Conservation (phyloP, 176 grass and related monocot genomes). For the Ananas comosus region DNA sequence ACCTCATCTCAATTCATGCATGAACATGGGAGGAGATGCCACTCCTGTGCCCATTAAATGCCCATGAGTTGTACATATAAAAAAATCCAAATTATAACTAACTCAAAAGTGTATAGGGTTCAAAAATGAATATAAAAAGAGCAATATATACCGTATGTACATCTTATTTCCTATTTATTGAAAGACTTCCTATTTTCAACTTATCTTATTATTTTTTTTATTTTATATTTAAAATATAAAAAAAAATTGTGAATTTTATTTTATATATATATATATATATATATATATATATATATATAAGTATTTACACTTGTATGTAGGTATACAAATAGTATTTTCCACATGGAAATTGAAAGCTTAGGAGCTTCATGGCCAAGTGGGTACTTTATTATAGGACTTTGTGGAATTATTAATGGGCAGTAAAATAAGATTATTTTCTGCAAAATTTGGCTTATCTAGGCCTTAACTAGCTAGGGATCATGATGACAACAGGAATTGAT, state of each 20-base stretch:
- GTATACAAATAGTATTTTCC: too few species aligned
- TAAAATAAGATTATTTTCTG: neutral
- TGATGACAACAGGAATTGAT: neutral
- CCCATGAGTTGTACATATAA: neutral
- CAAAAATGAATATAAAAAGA: too few species aligned
- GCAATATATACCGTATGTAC: too few species aligned
- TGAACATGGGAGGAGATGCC: neutral
- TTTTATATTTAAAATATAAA: too few species aligned
- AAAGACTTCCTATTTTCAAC: too few species aligned
- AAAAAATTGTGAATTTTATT: too few species aligned
- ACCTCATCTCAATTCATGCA: neutral
- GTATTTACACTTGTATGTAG: too few species aligned
- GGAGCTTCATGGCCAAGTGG: constrained; percentile 2
- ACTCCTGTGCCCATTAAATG: constrained; percentile 1
- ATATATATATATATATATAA: too few species aligned
- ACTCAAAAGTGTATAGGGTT: neutral
- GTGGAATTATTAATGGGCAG: neutral
- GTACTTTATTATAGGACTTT: neutral
- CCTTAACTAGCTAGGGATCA: neutral
- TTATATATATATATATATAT: too few species aligned
- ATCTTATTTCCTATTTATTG: too few species aligned
- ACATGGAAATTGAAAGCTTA: neutral
- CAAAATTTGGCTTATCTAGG: neutral
- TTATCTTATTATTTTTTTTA: too few species aligned
- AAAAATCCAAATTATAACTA: neutral